Percentiles rank a stretch among this genome's conserved stretches.
Evolutionary conservation across 441 rosid genomes (phyloP).

Genomic region (Codiaeum variegatum): DNA sequence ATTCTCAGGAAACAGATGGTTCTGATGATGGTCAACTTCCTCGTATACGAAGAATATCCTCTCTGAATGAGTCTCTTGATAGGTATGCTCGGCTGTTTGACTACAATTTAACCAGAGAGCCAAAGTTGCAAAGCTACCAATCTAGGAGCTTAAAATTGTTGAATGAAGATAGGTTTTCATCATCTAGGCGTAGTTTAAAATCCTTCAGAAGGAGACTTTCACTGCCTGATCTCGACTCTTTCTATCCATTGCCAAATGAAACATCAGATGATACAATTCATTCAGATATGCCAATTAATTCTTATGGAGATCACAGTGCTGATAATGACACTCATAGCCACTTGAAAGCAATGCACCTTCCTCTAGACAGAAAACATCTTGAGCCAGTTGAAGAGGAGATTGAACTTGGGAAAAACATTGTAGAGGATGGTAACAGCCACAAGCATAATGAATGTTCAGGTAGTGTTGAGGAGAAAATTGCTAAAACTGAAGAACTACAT

Average conservation of each 20-base stretch:
- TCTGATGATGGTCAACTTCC: constrained; percentile 16
- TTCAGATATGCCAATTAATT: constrained; percentile 24
- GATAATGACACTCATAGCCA: constrained; percentile 13
- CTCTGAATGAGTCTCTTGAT: constrained; percentile 48
- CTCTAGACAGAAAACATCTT: constrained; percentile 21
- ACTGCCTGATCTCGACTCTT: constrained; percentile 62
- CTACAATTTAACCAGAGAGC: constrained; percentile 32
- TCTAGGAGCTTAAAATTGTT: constrained; percentile 62
- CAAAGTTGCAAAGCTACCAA: constrained; percentile 32
- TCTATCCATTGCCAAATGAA: constrained; percentile 46
- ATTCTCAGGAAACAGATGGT: constrained; percentile 20
- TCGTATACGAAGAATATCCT: constrained; percentile 35
- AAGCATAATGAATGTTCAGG: constrained; percentile 15
- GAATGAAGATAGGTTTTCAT: constrained; percentile 37
- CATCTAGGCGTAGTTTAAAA: constrained; percentile 27
- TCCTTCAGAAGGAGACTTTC: constrained; percentile 73
- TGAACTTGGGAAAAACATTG: constrained; percentile 13
- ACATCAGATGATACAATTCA: constrained; percentile 28
- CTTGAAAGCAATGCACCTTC: constrained; percentile 15
- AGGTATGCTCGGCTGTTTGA: constrained; percentile 56
- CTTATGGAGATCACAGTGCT: constrained; percentile 5
- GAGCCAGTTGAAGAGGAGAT: constrained; percentile 25
- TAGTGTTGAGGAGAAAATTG: constrained; percentile 19
- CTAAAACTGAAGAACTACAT: constrained; percentile 5
- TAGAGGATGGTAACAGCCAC: constrained; percentile 14